Base-by-base conservation (phyloP, 202 grass and related monocot species). In the Carex sylvatica region DNA sequence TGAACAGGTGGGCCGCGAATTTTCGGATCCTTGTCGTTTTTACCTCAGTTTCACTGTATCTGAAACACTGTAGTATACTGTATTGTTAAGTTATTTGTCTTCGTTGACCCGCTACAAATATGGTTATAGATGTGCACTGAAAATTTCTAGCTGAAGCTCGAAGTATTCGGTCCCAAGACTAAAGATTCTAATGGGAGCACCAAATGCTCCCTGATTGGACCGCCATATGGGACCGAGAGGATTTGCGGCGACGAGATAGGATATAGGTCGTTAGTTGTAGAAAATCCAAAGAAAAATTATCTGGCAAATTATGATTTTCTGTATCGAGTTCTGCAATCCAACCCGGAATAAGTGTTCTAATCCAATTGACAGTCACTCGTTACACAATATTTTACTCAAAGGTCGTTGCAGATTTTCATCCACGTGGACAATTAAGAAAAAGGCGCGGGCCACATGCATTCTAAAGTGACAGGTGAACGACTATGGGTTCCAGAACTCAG, bases 381-480 rank as follows among this genome's bases (percentile, higher is more conserved):
- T 26, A 51, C 61, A 65, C 12, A 22, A 14, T 55, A 65, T 44
- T 14, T 5, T 80, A 30, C 14, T 12, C 9, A 26, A 42, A 47
- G 16, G 2, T 49, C 5, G 3, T 14, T 65, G 36, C 33, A 47
- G 9, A 65, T 13, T 76, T 15, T 31, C 19, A 4, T 4, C 44
- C 20, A 26, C 20, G 4, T 74, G 20, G 11, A 16, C 44, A 15
- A 52, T 74, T 52, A 46, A 6, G 10, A 53, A 52, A 30, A 53
- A 30, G 19, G 26, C 31, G 30, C 46, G 72, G 15, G 16, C 28
- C 54, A 61, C 33, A 9, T 79, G 74, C 15, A 8, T 61, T 79
- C 15, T 55, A 80, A 1, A 64, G 78, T 15, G 78, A 80, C 78
- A 51, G 78, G 38, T 47, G 59, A 80, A 80, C 78, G 12, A 64